A percentile compares a stretch with the other conserved stretches of the same genome.
These are phyloP conservation scores for Fusarium sp. DNA, from an alignment of 2,329 filamentous ascomycete species.

Conservation along the genomic window DNA sequence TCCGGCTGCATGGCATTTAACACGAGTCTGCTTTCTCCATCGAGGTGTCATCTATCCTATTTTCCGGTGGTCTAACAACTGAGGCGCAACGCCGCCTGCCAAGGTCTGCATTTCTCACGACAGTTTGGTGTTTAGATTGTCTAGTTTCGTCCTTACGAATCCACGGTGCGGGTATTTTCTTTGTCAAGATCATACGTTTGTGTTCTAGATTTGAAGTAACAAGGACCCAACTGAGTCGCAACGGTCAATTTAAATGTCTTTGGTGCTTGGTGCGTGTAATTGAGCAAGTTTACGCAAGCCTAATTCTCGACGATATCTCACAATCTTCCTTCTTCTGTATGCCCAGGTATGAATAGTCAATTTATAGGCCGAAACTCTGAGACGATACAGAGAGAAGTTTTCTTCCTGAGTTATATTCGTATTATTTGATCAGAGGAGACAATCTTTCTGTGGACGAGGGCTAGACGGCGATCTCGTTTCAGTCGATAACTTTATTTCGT, in stretches of 20 bases:
- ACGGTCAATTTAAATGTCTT: background rate
- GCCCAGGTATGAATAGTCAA: background rate
- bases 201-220: background rate
- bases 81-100: background rate
- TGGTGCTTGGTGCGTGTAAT: background rate
- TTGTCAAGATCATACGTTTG: conserved; percentile 16
- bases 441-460: background rate
- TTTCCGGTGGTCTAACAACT: background rate
- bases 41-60: background rate
- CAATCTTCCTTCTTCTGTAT: background rate
- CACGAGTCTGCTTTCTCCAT: background rate
- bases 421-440: background rate
- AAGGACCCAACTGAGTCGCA: background rate
- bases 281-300: background rate
- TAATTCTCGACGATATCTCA: background rate
- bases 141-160: background rate
- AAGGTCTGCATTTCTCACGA: background rate
- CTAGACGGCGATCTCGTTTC: background rate
- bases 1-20: background rate
- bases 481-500: background rate
- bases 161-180: background rate
- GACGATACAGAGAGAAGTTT: background rate
- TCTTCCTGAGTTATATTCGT: background rate
- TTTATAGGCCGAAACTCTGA: background rate
- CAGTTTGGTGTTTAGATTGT: background rate